Evolutionary conservation across 768 basidiomycete genomes (phyloP).

Genomic region (Tulasnella sp.): DNA sequence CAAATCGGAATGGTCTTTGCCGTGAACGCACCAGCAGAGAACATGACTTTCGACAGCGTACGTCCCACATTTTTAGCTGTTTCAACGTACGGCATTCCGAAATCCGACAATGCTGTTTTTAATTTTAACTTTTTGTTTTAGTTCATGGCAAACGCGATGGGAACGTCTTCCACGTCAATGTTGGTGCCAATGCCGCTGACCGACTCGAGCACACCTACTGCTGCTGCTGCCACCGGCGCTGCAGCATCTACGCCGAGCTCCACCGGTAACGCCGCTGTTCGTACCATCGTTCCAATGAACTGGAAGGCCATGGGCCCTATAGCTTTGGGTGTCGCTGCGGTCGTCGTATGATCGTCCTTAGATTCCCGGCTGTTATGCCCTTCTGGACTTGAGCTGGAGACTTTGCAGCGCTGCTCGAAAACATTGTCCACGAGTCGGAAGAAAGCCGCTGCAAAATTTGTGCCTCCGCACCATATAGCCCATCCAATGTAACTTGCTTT

Average conservation of each 20-base stretch:
- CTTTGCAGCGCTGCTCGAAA: too few species aligned
- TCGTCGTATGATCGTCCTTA: neutral
- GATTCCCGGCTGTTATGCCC: too few species aligned
- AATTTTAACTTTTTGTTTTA: neutral
- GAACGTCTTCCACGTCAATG: too few species aligned
- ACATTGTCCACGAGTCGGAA: too few species aligned
- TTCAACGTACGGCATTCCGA: too few species aligned
- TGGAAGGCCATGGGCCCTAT: neutral
- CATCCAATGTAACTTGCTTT: too few species aligned
- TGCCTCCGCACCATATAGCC: too few species aligned
- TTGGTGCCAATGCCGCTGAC: neutral
- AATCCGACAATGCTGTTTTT: neutral
- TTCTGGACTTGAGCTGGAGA: too few species aligned
- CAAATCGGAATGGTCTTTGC: slow-evolving; percentile 23
- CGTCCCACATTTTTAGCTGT: neutral
- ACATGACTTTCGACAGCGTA: slow-evolving; percentile 18
- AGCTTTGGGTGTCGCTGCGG: neutral
- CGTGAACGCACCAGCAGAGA: slow-evolving; percentile 16
- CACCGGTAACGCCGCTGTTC: neutral
- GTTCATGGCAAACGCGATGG: neutral
- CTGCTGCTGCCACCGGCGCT: neutral
- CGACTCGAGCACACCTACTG: neutral
- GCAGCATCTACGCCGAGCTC: neutral
- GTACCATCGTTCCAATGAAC: neutral
- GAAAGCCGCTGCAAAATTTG: too few species aligned